A percentile compares a stretch with the other conserved stretches of the same genome.
Conservation (phyloP, 2,329 filamentous ascomycete genomes). For the Exophiala sideris region DNA sequence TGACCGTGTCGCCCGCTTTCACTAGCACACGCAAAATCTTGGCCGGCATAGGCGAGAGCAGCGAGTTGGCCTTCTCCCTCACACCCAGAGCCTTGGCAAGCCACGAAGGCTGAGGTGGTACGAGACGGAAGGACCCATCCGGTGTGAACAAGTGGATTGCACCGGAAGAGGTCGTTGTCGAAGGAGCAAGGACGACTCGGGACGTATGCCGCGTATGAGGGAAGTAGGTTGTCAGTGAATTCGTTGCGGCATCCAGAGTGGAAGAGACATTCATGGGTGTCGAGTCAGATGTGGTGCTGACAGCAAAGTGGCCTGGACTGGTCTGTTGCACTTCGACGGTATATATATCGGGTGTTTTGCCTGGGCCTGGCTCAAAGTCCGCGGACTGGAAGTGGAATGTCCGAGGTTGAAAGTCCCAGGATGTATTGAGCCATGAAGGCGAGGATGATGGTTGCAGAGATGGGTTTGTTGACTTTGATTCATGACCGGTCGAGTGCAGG, state of each 20-base stretch:
- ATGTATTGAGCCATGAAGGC: conserved; percentile 25
- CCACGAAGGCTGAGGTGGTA: conserved; percentile 66
- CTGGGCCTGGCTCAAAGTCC: conserved; percentile 22
- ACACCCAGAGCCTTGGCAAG: conserved; percentile 81
- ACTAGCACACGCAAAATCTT: conserved; percentile 92
- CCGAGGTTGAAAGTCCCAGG: conserved; percentile 26
- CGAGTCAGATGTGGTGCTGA: conserved; percentile 42
- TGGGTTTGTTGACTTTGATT: not conserved
- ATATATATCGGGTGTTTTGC: conserved; percentile 21
- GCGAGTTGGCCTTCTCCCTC: conserved; percentile 76
- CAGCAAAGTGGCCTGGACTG: conserved; percentile 46
- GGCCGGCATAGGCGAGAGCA: conserved; percentile 94
- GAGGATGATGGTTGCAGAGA: conserved; percentile 3
- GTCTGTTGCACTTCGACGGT: conserved; percentile 53
- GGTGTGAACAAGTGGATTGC: conserved; percentile 72
- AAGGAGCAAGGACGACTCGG: conserved; percentile 60
- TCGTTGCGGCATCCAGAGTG: conserved; percentile 43
- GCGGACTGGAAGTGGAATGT: conserved; percentile 27
- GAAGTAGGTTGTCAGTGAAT: conserved; percentile 70
- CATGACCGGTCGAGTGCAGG: conserved; percentile 31
- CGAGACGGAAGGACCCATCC: conserved; percentile 56
- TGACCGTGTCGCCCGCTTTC: conserved; percentile 72
- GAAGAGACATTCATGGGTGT: conserved; percentile 46
- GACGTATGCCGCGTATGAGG: conserved; percentile 75
- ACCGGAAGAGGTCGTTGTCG: conserved; percentile 31